Percentiles rank a stretch among this genome's conserved stretches.
Conservation (phyloP, 768 basidiomycete genomes). For the Lactifluus pinguis region DNA sequence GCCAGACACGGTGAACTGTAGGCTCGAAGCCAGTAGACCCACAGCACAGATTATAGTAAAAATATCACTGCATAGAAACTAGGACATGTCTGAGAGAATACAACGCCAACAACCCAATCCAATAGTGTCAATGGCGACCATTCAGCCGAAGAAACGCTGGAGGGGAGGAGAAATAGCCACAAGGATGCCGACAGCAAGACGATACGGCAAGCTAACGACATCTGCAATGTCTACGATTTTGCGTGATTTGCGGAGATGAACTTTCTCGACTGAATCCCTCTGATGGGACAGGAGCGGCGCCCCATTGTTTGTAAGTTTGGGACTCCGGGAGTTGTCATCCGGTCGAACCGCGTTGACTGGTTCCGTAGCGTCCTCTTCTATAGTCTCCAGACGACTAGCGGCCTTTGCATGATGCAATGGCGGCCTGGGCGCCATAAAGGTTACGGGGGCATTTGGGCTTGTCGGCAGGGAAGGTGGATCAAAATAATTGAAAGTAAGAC, state of each 20-base stretch:
- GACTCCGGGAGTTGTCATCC: constrained; percentile 1
- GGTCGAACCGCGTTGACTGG: background rate
- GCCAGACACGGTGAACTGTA: background rate
- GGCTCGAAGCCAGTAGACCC: background rate
- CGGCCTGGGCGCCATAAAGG: constrained; percentile 18
- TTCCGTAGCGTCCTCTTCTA: constrained; percentile 26
- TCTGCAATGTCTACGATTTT: constrained; percentile 4
- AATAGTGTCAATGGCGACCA: background rate
- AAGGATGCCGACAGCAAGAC: constrained; percentile 14
- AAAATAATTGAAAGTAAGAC: constrained; percentile 17
- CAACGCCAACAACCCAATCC: background rate
- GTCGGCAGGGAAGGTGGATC: constrained; percentile 5
- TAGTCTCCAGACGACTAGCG: constrained; percentile 30
- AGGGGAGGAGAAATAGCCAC: constrained; percentile 18
- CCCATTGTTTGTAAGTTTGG: constrained; percentile 9
- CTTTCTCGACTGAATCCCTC: background rate
- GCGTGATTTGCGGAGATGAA: background rate
- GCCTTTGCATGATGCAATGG: constrained; percentile 23
- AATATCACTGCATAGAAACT: background rate
- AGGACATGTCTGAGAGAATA: background rate
- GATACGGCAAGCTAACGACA: constrained; percentile 18
- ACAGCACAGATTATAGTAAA: background rate
- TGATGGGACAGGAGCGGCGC: background rate
- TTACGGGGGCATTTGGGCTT: constrained; percentile 18
- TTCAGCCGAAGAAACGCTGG: constrained; percentile 1